Evolutionary conservation across 2,329 filamentous ascomycete species (phyloP).

Genomic region (Curvularia eragrostidis): DNA sequence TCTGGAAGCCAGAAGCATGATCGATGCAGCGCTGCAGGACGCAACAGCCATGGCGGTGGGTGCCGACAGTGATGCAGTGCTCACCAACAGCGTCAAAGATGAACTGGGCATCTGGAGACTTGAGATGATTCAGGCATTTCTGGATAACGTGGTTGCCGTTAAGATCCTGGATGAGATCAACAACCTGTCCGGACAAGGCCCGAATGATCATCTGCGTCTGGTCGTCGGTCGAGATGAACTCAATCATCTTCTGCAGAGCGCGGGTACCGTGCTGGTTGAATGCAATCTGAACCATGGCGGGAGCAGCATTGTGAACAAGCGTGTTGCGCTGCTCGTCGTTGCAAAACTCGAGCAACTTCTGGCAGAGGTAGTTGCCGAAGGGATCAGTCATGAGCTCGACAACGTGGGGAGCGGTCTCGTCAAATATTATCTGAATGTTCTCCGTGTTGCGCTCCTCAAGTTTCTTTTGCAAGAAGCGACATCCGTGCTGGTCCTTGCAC

Average conservation of each 20-base stretch:
- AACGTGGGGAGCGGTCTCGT: slow-evolving; percentile 91
- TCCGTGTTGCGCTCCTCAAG: slow-evolving; percentile 86
- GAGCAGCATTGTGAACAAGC: slow-evolving; percentile 87
- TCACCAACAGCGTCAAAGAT: slow-evolving; percentile 94
- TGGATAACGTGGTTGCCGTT: slow-evolving; percentile 99
- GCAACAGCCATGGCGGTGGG: slow-evolving; percentile 96
- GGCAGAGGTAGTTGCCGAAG: slow-evolving; percentile 98
- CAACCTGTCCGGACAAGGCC: slow-evolving; percentile 81
- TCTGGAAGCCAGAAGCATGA: slow-evolving; percentile 89
- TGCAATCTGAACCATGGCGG: slow-evolving; percentile 89
- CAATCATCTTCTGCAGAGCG: slow-evolving; percentile 99
- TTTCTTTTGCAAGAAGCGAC: slow-evolving; percentile 95
- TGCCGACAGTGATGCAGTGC: slow-evolving; percentile 88
- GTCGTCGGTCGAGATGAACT: slow-evolving; percentile 84
- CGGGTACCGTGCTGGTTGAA: slow-evolving; percentile 97
- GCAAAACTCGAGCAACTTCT: slow-evolving; percentile 95
- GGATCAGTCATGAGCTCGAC: slow-evolving; percentile 98
- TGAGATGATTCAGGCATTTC: slow-evolving; percentile 96
- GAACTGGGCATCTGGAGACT: slow-evolving; percentile 84
- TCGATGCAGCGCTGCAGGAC: slow-evolving; percentile 98
- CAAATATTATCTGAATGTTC: slow-evolving; percentile 89
- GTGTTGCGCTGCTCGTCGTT: slow-evolving; percentile 93
- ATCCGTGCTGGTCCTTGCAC: slow-evolving; percentile 98
- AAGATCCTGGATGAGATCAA: slow-evolving; percentile 93
- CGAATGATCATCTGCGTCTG: slow-evolving; percentile 85